These are phyloP conservation scores for Microglena sp. DNA, from an alignment of 139 green algal species.

Conservation along the genomic window DNA sequence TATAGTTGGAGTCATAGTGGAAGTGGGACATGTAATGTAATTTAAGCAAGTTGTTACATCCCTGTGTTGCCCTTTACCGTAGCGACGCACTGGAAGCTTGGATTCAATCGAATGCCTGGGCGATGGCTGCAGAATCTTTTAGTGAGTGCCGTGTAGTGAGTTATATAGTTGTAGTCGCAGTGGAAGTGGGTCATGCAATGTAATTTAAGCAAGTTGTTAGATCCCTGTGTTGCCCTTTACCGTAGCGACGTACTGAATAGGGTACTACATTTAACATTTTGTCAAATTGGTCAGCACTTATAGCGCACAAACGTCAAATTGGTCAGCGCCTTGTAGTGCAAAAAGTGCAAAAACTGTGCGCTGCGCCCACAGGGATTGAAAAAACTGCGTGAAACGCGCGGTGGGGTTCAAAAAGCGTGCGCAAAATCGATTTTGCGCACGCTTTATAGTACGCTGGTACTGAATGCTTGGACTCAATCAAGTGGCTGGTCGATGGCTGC, in stretches of 20 bases:
- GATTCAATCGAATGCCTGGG: conserved; percentile 22
- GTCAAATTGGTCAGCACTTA: too few species aligned
- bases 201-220: neutral
- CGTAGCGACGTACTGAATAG: conserved; percentile 37
- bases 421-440: too few species aligned
- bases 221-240: conserved; percentile 56
- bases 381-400: too few species aligned
- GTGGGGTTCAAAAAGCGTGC: too few species aligned
- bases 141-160: too few species aligned
- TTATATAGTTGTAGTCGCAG: neutral
- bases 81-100: conserved; percentile 53
- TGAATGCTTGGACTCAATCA: conserved; percentile 52
- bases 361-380: too few species aligned
- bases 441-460: too few species aligned
- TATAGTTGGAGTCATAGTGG: neutral
- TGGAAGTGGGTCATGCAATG: neutral
- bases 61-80: conserved; percentile 49
- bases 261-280: too few species aligned
- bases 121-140: conserved; percentile 36
- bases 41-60: too few species aligned
- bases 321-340: too few species aligned
- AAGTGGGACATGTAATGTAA: neutral
- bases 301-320: too few species aligned
- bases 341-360: too few species aligned
- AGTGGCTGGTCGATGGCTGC: conserved; percentile 17